Evolutionary conservation across 257 asterid species (phyloP).

Genomic region (Rhazya stricta): DNA sequence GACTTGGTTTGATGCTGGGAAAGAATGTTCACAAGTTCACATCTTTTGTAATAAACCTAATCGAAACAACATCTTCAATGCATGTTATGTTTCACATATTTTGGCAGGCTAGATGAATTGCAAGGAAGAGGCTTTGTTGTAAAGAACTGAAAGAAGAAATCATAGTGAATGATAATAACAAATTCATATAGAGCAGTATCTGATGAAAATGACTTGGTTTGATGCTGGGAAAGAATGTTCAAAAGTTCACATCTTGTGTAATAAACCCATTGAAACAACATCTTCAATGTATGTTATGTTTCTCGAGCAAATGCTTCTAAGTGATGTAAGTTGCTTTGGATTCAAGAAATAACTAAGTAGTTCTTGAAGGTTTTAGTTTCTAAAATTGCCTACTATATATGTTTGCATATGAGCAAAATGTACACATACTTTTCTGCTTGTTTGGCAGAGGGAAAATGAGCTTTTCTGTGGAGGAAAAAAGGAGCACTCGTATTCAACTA

Average conservation of each 20-base stretch:
- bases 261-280: neutral
- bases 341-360: neutral
- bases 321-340: neutral
- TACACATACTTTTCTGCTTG: neutral
- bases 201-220: neutral
- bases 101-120: constrained; percentile 46
- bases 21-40: neutral
- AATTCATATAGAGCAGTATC: neutral
- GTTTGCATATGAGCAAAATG: neutral
- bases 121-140: constrained; percentile 43
- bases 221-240: no score
- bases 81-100: constrained; percentile 12
- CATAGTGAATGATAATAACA: no score
- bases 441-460: neutral
- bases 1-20: neutral
- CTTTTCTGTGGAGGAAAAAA: neutral
- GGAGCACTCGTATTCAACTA: neutral
- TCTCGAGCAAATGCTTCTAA: neutral
- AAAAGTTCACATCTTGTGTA: neutral
- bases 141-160: constrained; percentile 39
- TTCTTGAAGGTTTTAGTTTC: neutral
- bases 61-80: neutral
- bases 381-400: neutral
- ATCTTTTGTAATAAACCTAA: neutral
- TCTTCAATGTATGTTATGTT: neutral